phyloP scores from a whole-genome alignment of 148 eudicot species.

The Vaccinium vitisidaea region DNA sequence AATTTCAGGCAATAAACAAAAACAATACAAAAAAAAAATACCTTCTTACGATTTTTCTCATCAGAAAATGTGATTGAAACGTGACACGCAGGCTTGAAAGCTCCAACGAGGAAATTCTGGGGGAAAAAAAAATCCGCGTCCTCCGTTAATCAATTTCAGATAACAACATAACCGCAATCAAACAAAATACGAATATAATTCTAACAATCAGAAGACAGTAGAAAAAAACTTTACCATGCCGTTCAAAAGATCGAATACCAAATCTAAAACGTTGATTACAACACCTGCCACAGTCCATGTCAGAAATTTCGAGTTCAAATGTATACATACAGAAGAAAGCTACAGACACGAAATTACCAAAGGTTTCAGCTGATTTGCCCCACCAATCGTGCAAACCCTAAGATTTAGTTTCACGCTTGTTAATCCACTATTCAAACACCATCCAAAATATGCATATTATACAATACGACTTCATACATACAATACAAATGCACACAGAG shows the following conservation, averaged over 20 bases:
- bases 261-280: constrained; percentile 2
- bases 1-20: background rate
- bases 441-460: background rate
- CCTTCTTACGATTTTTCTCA: constrained; percentile 94
- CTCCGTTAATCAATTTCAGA: constrained; percentile 15
- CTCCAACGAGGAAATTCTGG: background rate
- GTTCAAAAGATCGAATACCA: constrained; percentile 13
- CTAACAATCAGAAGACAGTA: background rate
- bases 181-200: background rate
- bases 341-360: background rate
- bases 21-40: constrained; percentile 7
- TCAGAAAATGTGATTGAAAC: constrained; percentile 70
- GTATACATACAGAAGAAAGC: background rate
- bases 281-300: constrained; percentile 9
- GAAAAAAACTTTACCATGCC: constrained; percentile 23
- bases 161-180: background rate
- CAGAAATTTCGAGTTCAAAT: constrained; percentile 1
- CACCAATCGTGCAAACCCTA: background rate
- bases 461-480: background rate
- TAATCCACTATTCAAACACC: background rate
- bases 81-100: constrained; percentile 38
- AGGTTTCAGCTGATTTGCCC: background rate
- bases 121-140: constrained; percentile 37
- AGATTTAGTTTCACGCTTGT: background rate
- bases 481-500: background rate